Base-by-base conservation (phyloP, 768 basidiomycete genomes). In the Candolleomyces aberdarensis region DNA sequence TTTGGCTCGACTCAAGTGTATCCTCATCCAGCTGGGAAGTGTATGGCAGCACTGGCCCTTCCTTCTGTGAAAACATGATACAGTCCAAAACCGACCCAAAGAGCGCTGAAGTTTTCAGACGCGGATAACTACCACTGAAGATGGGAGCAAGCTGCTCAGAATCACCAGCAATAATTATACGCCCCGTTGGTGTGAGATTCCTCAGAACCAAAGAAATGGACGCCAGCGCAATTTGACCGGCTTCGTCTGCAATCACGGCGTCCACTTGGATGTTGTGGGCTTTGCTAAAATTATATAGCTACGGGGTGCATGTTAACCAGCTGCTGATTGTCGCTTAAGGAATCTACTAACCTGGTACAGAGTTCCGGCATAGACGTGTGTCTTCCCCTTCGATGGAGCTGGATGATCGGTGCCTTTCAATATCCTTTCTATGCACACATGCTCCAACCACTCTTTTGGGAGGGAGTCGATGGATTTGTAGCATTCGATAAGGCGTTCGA, bases 101-200 rank as follows among this genome's bases (percentile, higher is more conserved):
- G 0, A 84, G 63, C 6, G 72, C 64, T 29, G 72, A 67, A 7
- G 70, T 70, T 58, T 72, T 76, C 50, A 76, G 64, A 11, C 72
- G 68, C 2, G 80, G 82, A 64, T 83, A 83, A 62, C 77, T 72
- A 8, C 76, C 80, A 52, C 72, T 75, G 49, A 82, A 64, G 40
- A 83, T 83, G 4, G 82, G 81, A 4, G 81, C 81, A 9, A 84
- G 66, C 62, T 83, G 82, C 59, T 83, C 79, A 0, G 80, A 80
- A 64, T 84, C 82, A 11, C 82, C 82, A 20, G 82, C 80, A 50
- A 83, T 70, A 20, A 84, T 73, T 20, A 84, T 75, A 20, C 77
- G 73, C 6, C 79, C 79, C 2, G 62, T 61, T 1, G 71, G 63
- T 14, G 65, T 65, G 8, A 84, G 72, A 17, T 75, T 74, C 11